Base-by-base conservation (phyloP, 108 stramenopile species). In the Cafeteria roenbergensis region DNA sequence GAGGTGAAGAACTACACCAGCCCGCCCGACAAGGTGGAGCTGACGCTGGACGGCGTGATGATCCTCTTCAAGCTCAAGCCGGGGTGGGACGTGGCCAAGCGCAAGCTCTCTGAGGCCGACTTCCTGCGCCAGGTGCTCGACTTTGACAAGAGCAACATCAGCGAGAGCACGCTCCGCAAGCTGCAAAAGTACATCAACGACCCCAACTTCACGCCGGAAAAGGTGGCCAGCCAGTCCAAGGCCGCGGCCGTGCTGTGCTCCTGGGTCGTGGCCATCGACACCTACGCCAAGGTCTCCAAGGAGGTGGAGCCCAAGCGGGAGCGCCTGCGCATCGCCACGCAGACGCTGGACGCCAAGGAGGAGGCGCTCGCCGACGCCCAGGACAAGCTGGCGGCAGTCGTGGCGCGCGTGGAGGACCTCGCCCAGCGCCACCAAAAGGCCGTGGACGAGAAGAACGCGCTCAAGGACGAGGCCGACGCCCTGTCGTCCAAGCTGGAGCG, bases 221-320 rank as follows among this genome's bases (percentile, higher is more conserved):
- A 67, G 28, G 82, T 85, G 29, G 59, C 55, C 22, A 75, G 69
- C 29, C 72, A 82, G 28, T 79, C 77, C 0, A 55, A 50, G 17
- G 84, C 84, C 20, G 84, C 84, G 0, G 78, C 80, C 21, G 82
- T 82, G 1, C 55, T 85, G 66, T 85, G 84, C 75, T 73, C 73
- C 1, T 85, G 84, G 84, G 82, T 83, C 22, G 80, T 81, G 64
- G 84, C 84, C 26, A 83, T 85, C 27, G 82, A 79, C 55, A 31
- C 81, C 25, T 85, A 80, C 69, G 80, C 82, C 30, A 79, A 77
- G 33, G 82, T 83, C 0, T 69, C 75, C 27, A 77, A 77, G 37
- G 80, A 83, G 28, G 84, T 85, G 12, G 84, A 82, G n/a, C 84
- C 84, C 27, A 85, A 85, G 73, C 38, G 84, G 0, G 78, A 73